Base-by-base conservation (phyloP, 805 yeast genomes). In the Kluyveromyces lactis region DNA sequence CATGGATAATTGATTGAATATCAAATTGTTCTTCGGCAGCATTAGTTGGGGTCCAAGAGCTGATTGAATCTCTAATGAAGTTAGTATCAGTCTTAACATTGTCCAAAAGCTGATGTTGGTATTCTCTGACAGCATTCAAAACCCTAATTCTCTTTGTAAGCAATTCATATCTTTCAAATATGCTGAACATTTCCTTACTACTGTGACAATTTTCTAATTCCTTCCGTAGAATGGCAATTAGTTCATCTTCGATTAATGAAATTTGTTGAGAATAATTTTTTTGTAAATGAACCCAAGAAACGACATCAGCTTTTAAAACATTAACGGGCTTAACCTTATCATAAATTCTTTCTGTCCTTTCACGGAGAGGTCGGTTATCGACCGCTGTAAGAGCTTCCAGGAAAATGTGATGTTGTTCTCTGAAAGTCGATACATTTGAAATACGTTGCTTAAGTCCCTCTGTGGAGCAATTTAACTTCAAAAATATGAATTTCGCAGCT, bases 401-500 rank as follows among this genome's bases (percentile, higher is more conserved):
- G 32, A 83, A 60, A 31, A 72, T 69, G 24, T 73, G 63, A 47
- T 86, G 90, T 10, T 68, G 65, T 0, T 48, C 41, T 44, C 89
- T 66, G 47, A 86, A 72, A 0, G 51, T 48, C 3, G 50, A 51
- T 1, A 81, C 46, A 24, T 66, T 64, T 1, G 58, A 63, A 1
- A 81, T 38, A 23, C 77, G 60, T 1, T 69, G 71, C 42, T 63
- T 67, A 18, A 75, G 39, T 12, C 45, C 53, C 1, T 46, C 49
- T 1, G 73, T 55, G 2, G 69, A 62, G 7, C 77, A 69, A n/a
- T 64, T 64, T 8, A 86, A 66, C 42, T 78, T 74, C 16, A 86
- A 73, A 17, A 79, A 72, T 11, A 81, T 69, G 52, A 81, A 81
- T 43, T 77, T 78, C 40, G 83, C 90, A 7, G 77, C 75, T 18